Conservation (phyloP, 31 red algal genomes). For the Endocladia muricata region DNA sequence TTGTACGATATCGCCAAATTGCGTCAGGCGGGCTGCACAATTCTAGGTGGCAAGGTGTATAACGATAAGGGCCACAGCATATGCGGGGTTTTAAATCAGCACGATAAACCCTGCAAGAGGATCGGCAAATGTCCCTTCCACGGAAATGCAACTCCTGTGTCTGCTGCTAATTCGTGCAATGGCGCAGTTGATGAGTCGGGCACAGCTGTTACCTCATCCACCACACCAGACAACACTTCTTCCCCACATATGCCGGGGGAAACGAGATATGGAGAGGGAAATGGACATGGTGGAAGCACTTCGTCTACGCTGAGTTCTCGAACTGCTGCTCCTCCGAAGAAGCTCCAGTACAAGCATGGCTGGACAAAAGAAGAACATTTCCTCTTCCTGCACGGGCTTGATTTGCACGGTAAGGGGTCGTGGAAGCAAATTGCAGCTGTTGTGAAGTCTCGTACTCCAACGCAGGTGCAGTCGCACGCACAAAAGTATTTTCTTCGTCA, state of each 20-base stretch:
- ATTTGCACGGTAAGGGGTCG: conserved; percentile 49
- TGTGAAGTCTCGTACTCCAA: conserved; percentile 34
- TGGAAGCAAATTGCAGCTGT: conserved; percentile 70
- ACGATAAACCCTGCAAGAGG: conserved; percentile 39
- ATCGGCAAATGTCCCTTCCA: conserved; percentile 63
- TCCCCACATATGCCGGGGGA: too few species aligned
- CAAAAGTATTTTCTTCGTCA: conserved; percentile 80
- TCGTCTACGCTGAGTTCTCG: not conserved
- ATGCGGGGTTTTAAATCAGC: conserved; percentile 51
- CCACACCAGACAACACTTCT: not conserved
- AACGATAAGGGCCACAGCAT: conserved; percentile 45
- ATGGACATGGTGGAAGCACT: not conserved
- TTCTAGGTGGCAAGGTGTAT: conserved; percentile 32
- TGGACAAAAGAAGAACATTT: conserved; percentile 79
- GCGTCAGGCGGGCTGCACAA: conserved; percentile 18
- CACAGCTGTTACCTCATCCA: not conserved
- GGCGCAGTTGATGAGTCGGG: conserved; percentile 6
- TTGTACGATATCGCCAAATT: conserved; percentile 48
- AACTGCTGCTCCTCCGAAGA: not conserved
- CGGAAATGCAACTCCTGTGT: conserved; percentile 1
- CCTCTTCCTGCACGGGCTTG: conserved; percentile 67
- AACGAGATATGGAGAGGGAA: not conserved
- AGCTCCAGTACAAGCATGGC: conserved; percentile 53
- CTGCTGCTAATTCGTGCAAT: conserved; percentile 30
- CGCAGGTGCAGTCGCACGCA: conserved; percentile 74